phyloP scores from a whole-genome alignment of 805 yeast species.

The Metschnikowia koreensis region DNA sequence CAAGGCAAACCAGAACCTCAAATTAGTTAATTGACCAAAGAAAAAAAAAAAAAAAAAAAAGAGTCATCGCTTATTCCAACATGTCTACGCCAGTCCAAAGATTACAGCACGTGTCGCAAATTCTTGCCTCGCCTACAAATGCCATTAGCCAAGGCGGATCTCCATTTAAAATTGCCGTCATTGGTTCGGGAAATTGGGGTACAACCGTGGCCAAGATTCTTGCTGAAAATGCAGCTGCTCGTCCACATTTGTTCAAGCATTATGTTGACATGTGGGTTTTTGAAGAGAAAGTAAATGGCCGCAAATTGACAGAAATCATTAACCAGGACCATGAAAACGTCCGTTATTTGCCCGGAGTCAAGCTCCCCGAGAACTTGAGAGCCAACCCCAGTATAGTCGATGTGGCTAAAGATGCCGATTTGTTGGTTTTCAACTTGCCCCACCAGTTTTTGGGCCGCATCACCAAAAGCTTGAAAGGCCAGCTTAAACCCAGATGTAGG shows the following conservation, averaged over 20 bases:
- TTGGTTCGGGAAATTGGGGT: slow-evolving; percentile 99
- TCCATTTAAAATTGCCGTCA: slow-evolving; percentile 41
- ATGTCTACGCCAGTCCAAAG: slow-evolving; percentile 17
- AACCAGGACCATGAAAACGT: slow-evolving; percentile 91
- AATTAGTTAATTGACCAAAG: too few relatives aligned
- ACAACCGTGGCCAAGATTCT: slow-evolving; percentile 94
- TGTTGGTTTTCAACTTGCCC: slow-evolving; percentile 91
- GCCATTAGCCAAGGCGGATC: slow-evolving; percentile 2
- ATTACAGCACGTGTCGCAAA: slow-evolving; percentile 20
- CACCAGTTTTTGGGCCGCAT: slow-evolving; percentile 89
- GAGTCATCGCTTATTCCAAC: background rate
- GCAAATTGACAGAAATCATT: slow-evolving; percentile 84
- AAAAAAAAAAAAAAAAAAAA: background rate
- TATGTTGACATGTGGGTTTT: slow-evolving; percentile 96
- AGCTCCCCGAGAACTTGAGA: slow-evolving; percentile 77
- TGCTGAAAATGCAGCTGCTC: slow-evolving; percentile 77
- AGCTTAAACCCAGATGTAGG: slow-evolving; percentile 65
- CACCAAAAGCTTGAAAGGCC: slow-evolving; percentile 72
- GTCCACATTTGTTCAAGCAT: slow-evolving; percentile 68
- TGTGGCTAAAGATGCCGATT: slow-evolving; percentile 78
- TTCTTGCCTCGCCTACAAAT: slow-evolving; percentile 15
- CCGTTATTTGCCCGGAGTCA: slow-evolving; percentile 86
- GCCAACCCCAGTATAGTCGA: slow-evolving; percentile 84
- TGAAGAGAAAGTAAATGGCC: slow-evolving; percentile 78
- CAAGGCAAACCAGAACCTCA: too few relatives aligned